Evolutionary conservation across 345 rosid genomes (phyloP), one percentile per base, ranked within the genome.

Genomic region (Turnera subulata): DNA sequence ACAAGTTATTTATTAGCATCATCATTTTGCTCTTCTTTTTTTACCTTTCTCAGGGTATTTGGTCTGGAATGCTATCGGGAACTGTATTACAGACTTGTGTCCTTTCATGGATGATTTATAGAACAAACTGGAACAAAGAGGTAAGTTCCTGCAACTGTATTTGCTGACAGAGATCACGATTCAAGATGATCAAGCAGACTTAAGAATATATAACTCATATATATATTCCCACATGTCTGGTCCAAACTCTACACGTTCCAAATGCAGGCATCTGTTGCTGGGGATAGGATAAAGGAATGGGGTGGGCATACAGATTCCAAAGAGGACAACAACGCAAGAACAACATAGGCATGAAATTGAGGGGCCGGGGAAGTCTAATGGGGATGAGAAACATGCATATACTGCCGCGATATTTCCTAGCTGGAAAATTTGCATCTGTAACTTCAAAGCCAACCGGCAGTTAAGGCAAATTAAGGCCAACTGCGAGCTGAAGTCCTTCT

Each of bases 1-100:
- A 29, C 35, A 29, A 29, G 11, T 14, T 22, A 3, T 18, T 49
- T n/a, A n/a, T n/a, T n/a, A n/a, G n/a, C n/a, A n/a, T n/a, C 24
- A 23, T 18, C 1, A 14, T 29, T 40, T 22, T 1, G 5, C 19
- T 35, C n/a, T n/a, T n/a, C n/a, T n/a, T n/a, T n/a, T n/a, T n/a
- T n/a, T n/a, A n/a, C 44, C 1, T 22, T 11, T 16, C 13, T 16
- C 68, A 93, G 97, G 97, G 99, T 62, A 87, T 93, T 58, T 89
- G 99, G 99, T 35, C 83, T 54, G 99, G 99, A 33, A 93, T 89
- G 99, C 89, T 93, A 46, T 64, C 49, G 71, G 96, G 97, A 67
- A 89, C 99, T 14, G 71, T 62, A 46, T 74, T 93, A 76, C 97
- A 89, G 69, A 93, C 99, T 19, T 32, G 85, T 23, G 82, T 93